Base-by-base conservation (phyloP, 2,329 filamentous ascomycete species). In the Botryotinia globosa region DNA sequence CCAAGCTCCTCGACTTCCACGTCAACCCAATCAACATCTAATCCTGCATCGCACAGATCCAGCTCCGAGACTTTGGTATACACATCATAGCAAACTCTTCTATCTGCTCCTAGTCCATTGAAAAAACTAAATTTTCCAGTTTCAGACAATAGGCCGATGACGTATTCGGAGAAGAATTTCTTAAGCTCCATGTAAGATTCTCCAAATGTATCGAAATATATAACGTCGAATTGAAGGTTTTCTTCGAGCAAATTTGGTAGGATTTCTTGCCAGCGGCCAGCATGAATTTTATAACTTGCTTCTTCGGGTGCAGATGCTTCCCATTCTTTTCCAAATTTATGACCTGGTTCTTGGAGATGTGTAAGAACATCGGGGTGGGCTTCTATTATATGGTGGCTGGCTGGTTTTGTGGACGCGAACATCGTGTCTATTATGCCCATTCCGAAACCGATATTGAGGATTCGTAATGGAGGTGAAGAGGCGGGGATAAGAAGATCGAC, bases 201-300 rank as follows among this genome's bases (percentile, higher is more conserved):
- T 10, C 94, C 96, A 81, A 98, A 98, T 0, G 96, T 99, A 80
- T 99, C 96, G 80, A 98, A 98, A 84, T 98, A 99, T 77, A 99
- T 93, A 42, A 91, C 93, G 80, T 97, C 93, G 79, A 95, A 94
- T 20, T 89, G 84, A 78, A 91, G 87, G 16, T 91, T 92, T 58
- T 89, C 83, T 73, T 89, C 87, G 1, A 95, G 83, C 12, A 97
- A 84, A 68, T 84, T 84, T 0, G 91, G 91, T 25, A 94, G 84
- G 0, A 96, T 83, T 73, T 96, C 92, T 82, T 97, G 94, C 94
- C 94, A 97, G 76, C 86, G 86, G 4, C 94, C 92, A 54, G 87
- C 84, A 80, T 93, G 89, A 37, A 97, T 87, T 77, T 91, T 89
- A 82, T 89, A 91, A 14, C 44, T 63, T 16, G 91, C 92, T 39